Evolutionary conservation across 2,329 filamentous ascomycete species (phyloP), one percentile per base, ranked within the genome.

Genomic region (Eutypa lata): DNA sequence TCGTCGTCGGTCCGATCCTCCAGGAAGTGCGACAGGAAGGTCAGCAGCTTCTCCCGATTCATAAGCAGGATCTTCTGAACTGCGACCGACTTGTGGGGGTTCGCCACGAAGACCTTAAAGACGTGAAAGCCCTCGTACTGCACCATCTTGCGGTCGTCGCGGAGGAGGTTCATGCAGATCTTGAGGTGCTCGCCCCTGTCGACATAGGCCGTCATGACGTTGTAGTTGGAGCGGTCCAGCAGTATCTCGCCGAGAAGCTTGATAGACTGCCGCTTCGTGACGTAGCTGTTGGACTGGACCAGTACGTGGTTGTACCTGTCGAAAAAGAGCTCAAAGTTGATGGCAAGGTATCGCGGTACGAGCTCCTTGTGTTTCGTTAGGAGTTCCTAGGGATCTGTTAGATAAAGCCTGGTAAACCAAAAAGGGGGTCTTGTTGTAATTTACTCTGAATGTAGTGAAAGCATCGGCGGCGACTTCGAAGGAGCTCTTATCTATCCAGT

Each of bases 91-190:
- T 99, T 99, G 77, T 97, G 92, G 7, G 94, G 94, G 69, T 99
- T 99, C 55, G 94, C 94, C 50, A 97, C 94, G 72, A 99, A 99
- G 57, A 99, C 93, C 78, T 99, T 99, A 81, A 99, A 99, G 42
- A 99, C 93, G 69, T 99, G 94, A 71, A 99, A 99, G 7, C 92
- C 94, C 71, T 99, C 94, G 70, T 99, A 99, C 73, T 97, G 94
- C 57, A 99, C 94, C 92, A 99, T 99, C 72, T 96, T 94, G 62
- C 93, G 85, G 71, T 97, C 93, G 70, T 97, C 94, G 61, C 91
- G 87, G 56, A 99, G 77, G 54, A 99, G 79, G 71, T 96, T 97
- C 94, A 99, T 99, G 76, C 92, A 94, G 59, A 97, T 89, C 76
- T 99, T 99, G 62, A 99, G 82, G 68, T 99, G 92, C 68, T 97